Base-by-base conservation (phyloP, 2,329 filamentous ascomycete species). In the Endocalyx cinctus region DNA sequence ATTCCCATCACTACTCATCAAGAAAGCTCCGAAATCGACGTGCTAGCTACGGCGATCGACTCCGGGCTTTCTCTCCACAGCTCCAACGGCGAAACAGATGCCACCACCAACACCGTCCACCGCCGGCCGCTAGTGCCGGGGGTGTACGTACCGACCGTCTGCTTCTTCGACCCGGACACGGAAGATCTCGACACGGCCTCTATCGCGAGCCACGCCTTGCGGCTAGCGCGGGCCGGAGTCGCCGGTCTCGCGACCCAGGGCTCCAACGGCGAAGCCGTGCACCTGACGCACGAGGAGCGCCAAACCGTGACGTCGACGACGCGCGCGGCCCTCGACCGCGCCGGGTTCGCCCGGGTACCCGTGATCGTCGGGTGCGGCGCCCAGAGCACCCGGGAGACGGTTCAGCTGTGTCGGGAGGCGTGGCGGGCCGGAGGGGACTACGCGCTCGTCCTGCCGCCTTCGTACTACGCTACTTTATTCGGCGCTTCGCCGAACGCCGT, bases 181-280 rank as follows among this genome's bases (percentile, higher is more conserved):
- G 83, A 87, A 55, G 76, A 86, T 35, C 62, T 87, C 35, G 83
- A 87, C 51, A 66, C 73, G 10, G 60, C 66, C 22, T 74, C 77
- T 25, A 79, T 80, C 38, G 68, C 72, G 30, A 70, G 66, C 32
- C 67, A 75, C 54, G 78, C 82, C 23, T 72, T 84, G 33, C 77
- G 79, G 48, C 76, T 90, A n/a, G 84, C 83, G 29, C 70, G 79
- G 50, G 76, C 82, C 17, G 85, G 85, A 43, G 76, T 89, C 26
- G 74, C 80, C 12, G 84, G 84, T 14, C 70, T 90, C 29, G 82
- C 84, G 30, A 85, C 82, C 10, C 84, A 88, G 57, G 85, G 85
- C 29, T 87, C 82, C 53, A 90, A 90, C 53, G 85, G 85, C 49
- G 86, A 92, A 65, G 84, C 86, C 6, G 84, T 88, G 10, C 84